Conservation (phyloP, 106 monocot genomes). For the Triglochin maritima region DNA sequence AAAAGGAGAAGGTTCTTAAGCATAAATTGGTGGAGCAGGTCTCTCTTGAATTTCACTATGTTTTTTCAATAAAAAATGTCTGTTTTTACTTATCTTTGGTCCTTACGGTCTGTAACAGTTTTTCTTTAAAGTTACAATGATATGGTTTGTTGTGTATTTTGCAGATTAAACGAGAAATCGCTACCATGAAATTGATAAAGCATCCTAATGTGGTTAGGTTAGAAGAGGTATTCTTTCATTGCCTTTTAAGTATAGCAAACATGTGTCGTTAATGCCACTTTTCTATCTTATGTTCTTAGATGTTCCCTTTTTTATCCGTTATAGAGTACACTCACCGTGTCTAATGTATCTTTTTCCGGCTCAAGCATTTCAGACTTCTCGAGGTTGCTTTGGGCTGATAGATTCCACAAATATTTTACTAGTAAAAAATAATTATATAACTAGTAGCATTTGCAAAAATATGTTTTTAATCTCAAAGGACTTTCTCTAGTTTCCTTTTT, state of each 20-base stretch:
- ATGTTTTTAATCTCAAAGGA: no score
- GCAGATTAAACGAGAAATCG: slow-evolving; percentile 55
- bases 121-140: background rate
- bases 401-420: no score
- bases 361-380: no score
- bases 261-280: background rate
- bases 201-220: slow-evolving; percentile 58
- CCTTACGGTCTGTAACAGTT: background rate
- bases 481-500: no score
- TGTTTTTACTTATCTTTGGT: background rate
- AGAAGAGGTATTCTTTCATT: slow-evolving; percentile 32
- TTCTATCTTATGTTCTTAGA: background rate
- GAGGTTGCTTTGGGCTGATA: no score
- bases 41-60: background rate
- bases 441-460: no score
- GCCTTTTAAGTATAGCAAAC: background rate
- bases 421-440: no score
- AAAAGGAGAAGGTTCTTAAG: slow-evolving; percentile 93
- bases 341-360: no score
- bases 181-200: slow-evolving; percentile 72
- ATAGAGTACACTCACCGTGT: no score
- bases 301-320: background rate
- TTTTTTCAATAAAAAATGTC: background rate
- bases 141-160: background rate
- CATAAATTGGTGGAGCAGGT: slow-evolving; percentile 94